Percentiles rank a stretch among this genome's conserved stretches.
Conservation (phyloP, 805 yeast genomes). For the Hanseniaspora guilliermondii region DNA sequence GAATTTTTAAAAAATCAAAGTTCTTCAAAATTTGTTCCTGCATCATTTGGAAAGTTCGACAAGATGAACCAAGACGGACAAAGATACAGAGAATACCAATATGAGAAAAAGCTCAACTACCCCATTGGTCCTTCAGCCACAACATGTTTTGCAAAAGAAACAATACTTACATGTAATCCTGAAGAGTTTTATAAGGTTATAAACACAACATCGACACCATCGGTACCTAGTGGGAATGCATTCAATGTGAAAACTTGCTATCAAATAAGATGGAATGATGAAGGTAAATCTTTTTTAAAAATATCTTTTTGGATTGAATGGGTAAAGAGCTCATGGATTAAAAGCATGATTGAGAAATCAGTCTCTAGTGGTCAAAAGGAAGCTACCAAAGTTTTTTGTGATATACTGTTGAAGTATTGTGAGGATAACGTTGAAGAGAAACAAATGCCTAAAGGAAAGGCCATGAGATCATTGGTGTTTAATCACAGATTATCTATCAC, state of each 20-base stretch:
- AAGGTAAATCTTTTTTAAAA: conserved; percentile 45
- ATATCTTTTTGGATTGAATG: conserved; percentile 73
- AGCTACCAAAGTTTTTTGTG: conserved; percentile 39
- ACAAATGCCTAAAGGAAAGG: conserved; percentile 9
- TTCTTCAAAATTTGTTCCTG: conserved; percentile 26
- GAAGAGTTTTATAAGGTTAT: conserved; percentile 46
- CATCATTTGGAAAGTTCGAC: conserved; percentile 26
- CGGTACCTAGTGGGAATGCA: conserved; percentile 83
- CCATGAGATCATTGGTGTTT: conserved; percentile 10
- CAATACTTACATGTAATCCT: conserved; percentile 43
- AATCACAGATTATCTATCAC: conserved; percentile 8
- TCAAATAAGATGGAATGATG: conserved; percentile 59
- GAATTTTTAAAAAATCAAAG: conserved; percentile 33
- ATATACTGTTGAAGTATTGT: conserved; percentile 22
- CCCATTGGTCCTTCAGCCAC: conserved; percentile 93
- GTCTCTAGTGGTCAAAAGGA: conserved; percentile 67
- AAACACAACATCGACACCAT: conserved; percentile 67
- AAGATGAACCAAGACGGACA: conserved; percentile 30
- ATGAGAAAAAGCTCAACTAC: conserved; percentile 61
- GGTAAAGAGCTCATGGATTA: conserved; percentile 89
- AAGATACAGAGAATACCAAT: conserved; percentile 44
- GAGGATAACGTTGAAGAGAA: conserved; percentile 17
- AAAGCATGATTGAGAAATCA: conserved; percentile 75
- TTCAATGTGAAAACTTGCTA: conserved; percentile 67
- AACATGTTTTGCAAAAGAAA: conserved; percentile 52